Evolutionary conservation across 208 protist species (phyloP), one percentile per base, ranked within the genome.

Genomic region (Angomonas ambiguus): DNA sequence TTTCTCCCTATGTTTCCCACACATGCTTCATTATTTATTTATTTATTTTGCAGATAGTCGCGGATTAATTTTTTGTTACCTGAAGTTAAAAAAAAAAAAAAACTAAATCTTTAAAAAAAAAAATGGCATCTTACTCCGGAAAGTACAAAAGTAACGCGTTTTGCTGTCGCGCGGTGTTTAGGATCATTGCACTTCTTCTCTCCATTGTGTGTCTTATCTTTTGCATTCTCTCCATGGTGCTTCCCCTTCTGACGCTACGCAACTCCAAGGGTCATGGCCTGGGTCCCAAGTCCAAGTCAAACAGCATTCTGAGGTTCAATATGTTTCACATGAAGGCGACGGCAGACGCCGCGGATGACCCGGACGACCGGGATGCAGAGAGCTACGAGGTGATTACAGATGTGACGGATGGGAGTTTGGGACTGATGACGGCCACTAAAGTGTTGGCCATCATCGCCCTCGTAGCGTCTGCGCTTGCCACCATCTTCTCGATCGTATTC

Each of bases 1-100:
- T 51, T 55, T 71, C 6, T 63, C 33, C 3, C 33, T 62, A 10
- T 62, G 34, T 31, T 49, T 24, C 1, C 34, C n/a, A n/a, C n/a
- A n/a, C n/a, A 30, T 42, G 13, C 38, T 48, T 48, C 38, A 20
- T 48, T 48, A 48, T 20, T 20, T 48, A 48, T 48, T 48, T 30
- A 61, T 48, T 49, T 61, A 18, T 64, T 38, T 62, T 58, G 18
- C n/a, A 4, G 3, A 4, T 18, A 18, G 20, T 63, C 18, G 38
- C 8, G 18, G 18, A 31, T 42, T 56, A 24, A 42, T 49, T 1
- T 49, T 24, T 30, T 45, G 38, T 51, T 31, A 56, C 55, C 35
- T 31, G 6, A 11, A 45, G 1, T 32, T 45, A 63, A n/a, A 42
- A 6, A 45, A 1, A 8, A 2, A 2, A 53, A 53, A 53, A 53